Base-by-base conservation (phyloP, 768 basidiomycete genomes). In the Lactarius hatsudake region DNA sequence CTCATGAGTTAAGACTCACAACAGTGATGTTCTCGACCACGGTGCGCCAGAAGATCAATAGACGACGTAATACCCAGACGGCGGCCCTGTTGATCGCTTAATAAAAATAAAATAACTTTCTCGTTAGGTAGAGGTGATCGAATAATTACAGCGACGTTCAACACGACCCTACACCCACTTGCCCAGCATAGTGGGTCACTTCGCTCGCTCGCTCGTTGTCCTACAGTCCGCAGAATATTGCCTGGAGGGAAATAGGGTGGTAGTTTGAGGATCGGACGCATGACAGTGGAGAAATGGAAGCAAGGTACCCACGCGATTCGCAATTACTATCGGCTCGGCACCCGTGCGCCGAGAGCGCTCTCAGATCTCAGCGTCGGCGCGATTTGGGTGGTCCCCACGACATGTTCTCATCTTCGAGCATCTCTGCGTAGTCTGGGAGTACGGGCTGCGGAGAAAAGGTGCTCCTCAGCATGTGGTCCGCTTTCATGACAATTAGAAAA, bases 381-480 rank as follows among this genome's bases (percentile, higher is more conserved):
- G 62, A 55, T 23, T 20, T 12, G 32, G 74, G 71, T 20, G 71
- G 72, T 30, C 74, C 75, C 76, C 76, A 77, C 4, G 76, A 71
- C 64, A 71, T 58, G 59, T 77, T 75, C 18, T 77, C 76, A 40
- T 75, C 75, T 17, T 77, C 76, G 20, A 77, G 67, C 71, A 74
- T 75, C 61, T 76, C 72, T 20, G 75, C 76, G 34, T 12, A 64
- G 17, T 34, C 63, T 18, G 51, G 51, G 23, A 32, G 32, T 26
- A 13, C 12, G 23, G 63, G 12, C 67, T 65, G 20, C 2, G 18
- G 2, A 40, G 38, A 34, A n/a, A n/a, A 30, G 4, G 28, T n/a
- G 38, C 3, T 1, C 7, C n/a, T 64, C 34, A 40, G 45, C 34
- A 10, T n/a, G 34, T 13, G 18, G 5, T 54, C 32, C 1, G 2